Base-by-base conservation (phyloP, 306 rosid genomes). In the Inga oerstediana region DNA sequence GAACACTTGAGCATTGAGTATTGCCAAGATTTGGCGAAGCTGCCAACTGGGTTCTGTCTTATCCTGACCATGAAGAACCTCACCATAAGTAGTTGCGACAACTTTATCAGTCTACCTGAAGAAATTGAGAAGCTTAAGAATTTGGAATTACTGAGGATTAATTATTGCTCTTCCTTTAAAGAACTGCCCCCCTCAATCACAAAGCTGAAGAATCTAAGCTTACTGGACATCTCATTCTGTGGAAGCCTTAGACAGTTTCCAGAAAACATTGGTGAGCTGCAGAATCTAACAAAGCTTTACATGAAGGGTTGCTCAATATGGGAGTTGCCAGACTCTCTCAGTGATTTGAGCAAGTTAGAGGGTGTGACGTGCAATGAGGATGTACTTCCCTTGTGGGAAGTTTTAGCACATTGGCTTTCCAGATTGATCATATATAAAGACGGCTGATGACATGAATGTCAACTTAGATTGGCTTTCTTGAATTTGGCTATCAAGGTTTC, bases 1-100 rank as follows among this genome's bases (percentile, higher is more conserved):
- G 72, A 1, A 30, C 86, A 86, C 61, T 39, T 88, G 65, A 82
- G 59, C 74, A 80, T 90, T 3, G 88, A 90, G 72, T 88, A 77
- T 54, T 84, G 74, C 16, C 2, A 20, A 39, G 74, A 69, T 19
- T 1, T 69, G 17, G 51, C 20, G 51, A 20, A 69, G 88, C 70
- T 90, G 43, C 87, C 87, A 7, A 35, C 0, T 0, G 82, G 75
- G 39, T 2, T 90, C 2, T 84, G 87, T 62, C 46, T 75, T 34
- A 54, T 86, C 35, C 4, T 1, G 4, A 24, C 2, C 24, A 51
- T 88, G 19, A 58, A 80, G 82, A 86, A 71, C 48, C 86, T 90
- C 6, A 80, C 41, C 30, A 17, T 65, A 15, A 65, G n/a, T 14
- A 32, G 43, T 6, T 65, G 71, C n/a, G 4, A 32, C n/a, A 65